Base-by-base conservation (phyloP, 441 rosid species). In the Adansonia madagascariensis region DNA sequence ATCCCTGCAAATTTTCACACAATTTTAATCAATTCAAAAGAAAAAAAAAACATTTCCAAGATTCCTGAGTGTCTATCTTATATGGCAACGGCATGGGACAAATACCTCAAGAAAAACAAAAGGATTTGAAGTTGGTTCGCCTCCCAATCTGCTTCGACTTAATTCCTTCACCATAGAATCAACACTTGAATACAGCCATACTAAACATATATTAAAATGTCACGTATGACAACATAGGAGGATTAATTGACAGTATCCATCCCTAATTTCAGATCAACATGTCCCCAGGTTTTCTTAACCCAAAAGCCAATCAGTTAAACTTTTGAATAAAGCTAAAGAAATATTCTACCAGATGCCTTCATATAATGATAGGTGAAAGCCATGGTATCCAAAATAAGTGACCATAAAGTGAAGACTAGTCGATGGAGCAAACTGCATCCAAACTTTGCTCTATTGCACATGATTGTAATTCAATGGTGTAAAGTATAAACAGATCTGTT, bases 21-120 rank as follows among this genome's bases (percentile, higher is more conserved):
- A 44, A 12, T 1, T 47, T 68, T 74, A 50, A 35, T 81, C 31
- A 10, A 43, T 35, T 46, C 46, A 12, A 5, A 24, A 24, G 1
- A 24, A 24, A 24, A 24, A 24, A 24, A n/a, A 35, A 43, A 24
- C 35, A 35, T 75, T 31, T 82, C 53, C 69, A 35, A 8, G 22
- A 63, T 66, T 61, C 17, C 47, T 3, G 20, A 46, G 57, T 61
- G 4, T 63, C n/a, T 14, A 18, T 55, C 43, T 44, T n/a, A 71
- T 8, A 9, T 70, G 31, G 6, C 2, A 18, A 55, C 35, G 49
- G 52, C 12, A 55, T 14, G 27, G 17, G 17, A 43, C n/a, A 18
- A 18, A 35, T 84, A 91, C 94, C 94, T 91, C 89, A 12, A 83
- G 67, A 69, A 82, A 83, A 77, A 83, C 65, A 46, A 89, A 75